Evolutionary conservation across 2,329 filamentous ascomycete genomes (phyloP), one percentile per base, ranked within the genome.

Genomic region (Didymella lethalis): DNA sequence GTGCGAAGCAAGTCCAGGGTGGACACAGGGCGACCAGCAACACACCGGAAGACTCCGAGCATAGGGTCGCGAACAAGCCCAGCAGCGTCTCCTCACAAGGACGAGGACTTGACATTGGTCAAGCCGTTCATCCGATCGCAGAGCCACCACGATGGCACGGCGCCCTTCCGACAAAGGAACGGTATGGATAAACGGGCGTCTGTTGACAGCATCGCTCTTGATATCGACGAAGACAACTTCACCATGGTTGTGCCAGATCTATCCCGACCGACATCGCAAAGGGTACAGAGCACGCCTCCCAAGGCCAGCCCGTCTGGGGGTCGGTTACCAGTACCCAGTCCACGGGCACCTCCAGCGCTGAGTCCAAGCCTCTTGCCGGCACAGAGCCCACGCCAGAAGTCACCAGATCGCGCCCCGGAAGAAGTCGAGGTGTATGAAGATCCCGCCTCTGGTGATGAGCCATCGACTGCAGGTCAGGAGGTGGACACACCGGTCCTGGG

Each of bases 391-490:
- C 70, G 67, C 2, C 56, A 73, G 48, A 63, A 64, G 49, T 76
- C 75, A 11, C 74, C 73, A 40, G 75, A 77, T 50, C 73, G 73
- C 10, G 64, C 62, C 25, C 72, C 69, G 46, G 79, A 80, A 26
- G 79, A 79, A 52, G 80, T 84, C 3, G 80, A 81, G 51, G 82
- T 84, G 28, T 84, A 83, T 62, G 84, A 86, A 69, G 83, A 85
- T 61, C 82, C 82, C 1, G 81, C 82, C 52, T 78, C 76, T 36
- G 76, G 75, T 40, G 76, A 78, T 36, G 73, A 75, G 41, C 68
- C 70, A 25, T 52, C 64, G 23, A 56, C 58, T 32, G 54, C 62
- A 36, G 60, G 64, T 6, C 69, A 74, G 32, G 75, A 78, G 25
- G 67, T 70, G 11, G 74, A 78, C 48, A 79, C 79, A 51, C 73